Evolutionary conservation across 768 basidiomycete species (phyloP).

Genomic region (Coprinopsis cinerea): DNA sequence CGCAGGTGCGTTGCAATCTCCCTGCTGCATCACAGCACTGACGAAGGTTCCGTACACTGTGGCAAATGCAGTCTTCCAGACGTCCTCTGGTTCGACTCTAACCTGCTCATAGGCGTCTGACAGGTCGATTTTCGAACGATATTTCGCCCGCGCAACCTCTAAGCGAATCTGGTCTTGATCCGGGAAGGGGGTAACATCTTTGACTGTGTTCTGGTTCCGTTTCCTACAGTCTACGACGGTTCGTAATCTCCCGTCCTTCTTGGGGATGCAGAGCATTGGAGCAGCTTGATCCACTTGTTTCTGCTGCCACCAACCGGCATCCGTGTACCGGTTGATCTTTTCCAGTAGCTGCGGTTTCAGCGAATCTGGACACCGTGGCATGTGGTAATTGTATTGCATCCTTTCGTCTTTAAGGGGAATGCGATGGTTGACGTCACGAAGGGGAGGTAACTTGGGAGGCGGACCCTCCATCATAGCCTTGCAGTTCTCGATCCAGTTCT

Average conservation of each 20-base stretch:
- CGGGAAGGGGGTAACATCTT: constrained; percentile 35
- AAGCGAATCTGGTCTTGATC: constrained; percentile 29
- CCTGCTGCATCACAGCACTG: constrained; percentile 36
- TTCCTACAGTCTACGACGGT: constrained; percentile 31
- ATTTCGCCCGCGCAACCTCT: constrained; percentile 26
- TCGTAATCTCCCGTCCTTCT: constrained; percentile 18
- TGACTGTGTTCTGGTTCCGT: constrained; percentile 34
- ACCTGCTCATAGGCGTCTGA: constrained; percentile 40
- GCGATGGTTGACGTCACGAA: not conserved
- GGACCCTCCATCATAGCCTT: too few relatives aligned
- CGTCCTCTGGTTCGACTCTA: constrained; percentile 22
- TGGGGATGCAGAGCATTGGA: constrained; percentile 29
- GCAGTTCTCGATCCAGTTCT: too few relatives aligned
- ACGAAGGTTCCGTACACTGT: constrained; percentile 32
- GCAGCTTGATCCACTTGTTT: too few relatives aligned
- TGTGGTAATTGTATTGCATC: not conserved
- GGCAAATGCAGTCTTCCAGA: constrained; percentile 27
- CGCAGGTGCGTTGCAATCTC: constrained; percentile 38
- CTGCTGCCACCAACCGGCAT: not conserved
- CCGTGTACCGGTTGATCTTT: not conserved
- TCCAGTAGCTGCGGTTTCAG: not conserved
- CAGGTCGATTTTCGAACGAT: constrained; percentile 35
- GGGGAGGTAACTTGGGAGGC: too few relatives aligned
- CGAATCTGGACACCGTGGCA: not conserved
- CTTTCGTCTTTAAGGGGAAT: not conserved